phyloP scores from a whole-genome alignment of 108 stramenopile genomes.

The Discostella pseudostelligera region DNA sequence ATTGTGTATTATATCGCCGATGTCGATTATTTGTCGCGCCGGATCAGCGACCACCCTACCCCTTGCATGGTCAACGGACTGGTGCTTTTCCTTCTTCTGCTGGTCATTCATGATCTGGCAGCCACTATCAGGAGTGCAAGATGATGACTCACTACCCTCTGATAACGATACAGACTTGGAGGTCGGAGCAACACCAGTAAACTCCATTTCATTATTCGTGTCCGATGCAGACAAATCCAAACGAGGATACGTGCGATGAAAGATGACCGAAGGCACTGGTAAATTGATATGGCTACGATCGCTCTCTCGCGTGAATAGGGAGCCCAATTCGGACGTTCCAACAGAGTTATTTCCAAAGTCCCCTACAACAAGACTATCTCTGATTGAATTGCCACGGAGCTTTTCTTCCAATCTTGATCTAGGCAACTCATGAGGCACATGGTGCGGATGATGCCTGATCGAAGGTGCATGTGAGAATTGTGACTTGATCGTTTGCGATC shows the following conservation, averaged over 20 bases:
- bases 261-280: conserved; percentile 8
- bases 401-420: conserved; percentile 13
- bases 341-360: conserved; percentile 4
- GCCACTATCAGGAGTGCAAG: no score
- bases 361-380: neutral
- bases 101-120: no score
- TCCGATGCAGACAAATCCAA: neutral
- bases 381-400: conserved; percentile 3
- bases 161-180: no score
- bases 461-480: neutral
- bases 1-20: no score
- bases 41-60: no score
- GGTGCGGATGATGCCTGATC: conserved; percentile 14
- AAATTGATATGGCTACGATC: conserved; percentile 2
- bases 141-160: no score
- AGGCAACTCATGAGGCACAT: conserved; percentile 5
- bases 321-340: conserved; percentile 14
- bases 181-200: no score
- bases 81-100: no score
- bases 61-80: no score
- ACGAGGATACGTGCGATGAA: conserved; percentile 8
- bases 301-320: conserved; percentile 5
- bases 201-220: no score
- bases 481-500: neutral
- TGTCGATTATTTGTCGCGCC: no score